Conservation (phyloP, 2,329 filamentous ascomycete species). For the Ophiostoma piceae region DNA sequence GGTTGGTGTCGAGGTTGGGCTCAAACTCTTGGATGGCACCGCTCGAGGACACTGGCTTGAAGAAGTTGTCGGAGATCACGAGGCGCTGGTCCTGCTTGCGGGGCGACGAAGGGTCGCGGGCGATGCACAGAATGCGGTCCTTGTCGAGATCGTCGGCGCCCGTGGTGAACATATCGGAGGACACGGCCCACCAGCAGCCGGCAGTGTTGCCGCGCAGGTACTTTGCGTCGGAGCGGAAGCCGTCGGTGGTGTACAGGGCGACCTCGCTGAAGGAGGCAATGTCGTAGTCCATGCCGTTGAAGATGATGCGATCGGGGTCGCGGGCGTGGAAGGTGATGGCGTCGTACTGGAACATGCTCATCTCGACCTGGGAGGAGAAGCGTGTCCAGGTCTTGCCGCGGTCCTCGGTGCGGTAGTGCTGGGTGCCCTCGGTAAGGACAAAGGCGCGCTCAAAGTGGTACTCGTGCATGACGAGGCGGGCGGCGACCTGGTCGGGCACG, state of each 20-base stretch:
- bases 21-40: constrained; percentile 59
- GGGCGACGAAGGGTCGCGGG: constrained; percentile 64
- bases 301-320: constrained; percentile 80
- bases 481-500: constrained; percentile 58
- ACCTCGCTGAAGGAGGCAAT: constrained; percentile 59
- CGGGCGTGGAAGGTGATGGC: constrained; percentile 72
- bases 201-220: constrained; percentile 62
- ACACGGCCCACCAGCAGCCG: constrained; percentile 84
- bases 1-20: constrained; percentile 67
- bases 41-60: constrained; percentile 43
- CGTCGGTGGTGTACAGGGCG: constrained; percentile 73
- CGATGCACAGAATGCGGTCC: constrained; percentile 73
- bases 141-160: constrained; percentile 61
- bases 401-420: constrained; percentile 80
- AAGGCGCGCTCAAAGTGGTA: constrained; percentile 76
- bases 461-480: constrained; percentile 67
- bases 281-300: constrained; percentile 67
- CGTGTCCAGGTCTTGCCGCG: constrained; percentile 73
- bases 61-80: constrained; percentile 77
- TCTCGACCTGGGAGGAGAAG: constrained; percentile 60
- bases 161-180: constrained; percentile 65
- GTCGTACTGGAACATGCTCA: constrained; percentile 48
- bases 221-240: constrained; percentile 65
- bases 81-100: constrained; percentile 71
- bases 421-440: constrained; percentile 61